Evolutionary conservation across 305 asterid species (phyloP).

Genomic region (Ajuga reptans): DNA sequence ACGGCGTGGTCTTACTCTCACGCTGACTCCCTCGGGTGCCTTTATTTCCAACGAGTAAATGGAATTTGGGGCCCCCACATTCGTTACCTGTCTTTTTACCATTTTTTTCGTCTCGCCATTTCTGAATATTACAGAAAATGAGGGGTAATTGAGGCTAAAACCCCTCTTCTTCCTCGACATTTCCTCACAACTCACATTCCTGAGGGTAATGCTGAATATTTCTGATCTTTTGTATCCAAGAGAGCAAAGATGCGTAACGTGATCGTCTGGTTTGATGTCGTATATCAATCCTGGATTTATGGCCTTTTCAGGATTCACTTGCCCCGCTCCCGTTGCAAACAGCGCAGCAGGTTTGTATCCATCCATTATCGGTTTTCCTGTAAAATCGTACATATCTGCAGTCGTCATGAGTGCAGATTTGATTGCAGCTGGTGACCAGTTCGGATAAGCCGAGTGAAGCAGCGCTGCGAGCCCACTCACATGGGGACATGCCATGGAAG

Average conservation of each 20-base stretch:
- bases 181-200: slow-evolving; percentile 68
- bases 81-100: slow-evolving; percentile 50
- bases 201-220: slow-evolving; percentile 64
- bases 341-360: slow-evolving; percentile 60
- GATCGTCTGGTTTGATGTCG: slow-evolving; percentile 55
- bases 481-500: slow-evolving; percentile 98
- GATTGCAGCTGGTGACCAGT: slow-evolving; percentile 78
- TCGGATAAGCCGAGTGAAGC: slow-evolving; percentile 57
- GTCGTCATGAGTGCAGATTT: slow-evolving; percentile 86
- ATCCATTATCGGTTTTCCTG: slow-evolving; percentile 71
- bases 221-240: slow-evolving; percentile 54
- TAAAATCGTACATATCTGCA: slow-evolving; percentile 52
- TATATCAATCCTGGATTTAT: slow-evolving; percentile 70
- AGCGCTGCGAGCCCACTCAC: slow-evolving; percentile 77
- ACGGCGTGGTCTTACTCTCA: slow-evolving; percentile 59
- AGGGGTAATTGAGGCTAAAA: slow-evolving; percentile 83
- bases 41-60: slow-evolving; percentile 48
- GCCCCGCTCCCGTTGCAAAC: slow-evolving; percentile 84
- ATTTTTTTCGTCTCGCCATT: slow-evolving; percentile 44
- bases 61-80: slow-evolving; percentile 65
- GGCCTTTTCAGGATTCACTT: slow-evolving; percentile 70
- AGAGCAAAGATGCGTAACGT: slow-evolving; percentile 62
- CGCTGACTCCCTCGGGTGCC: slow-evolving; percentile 69
- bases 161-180: slow-evolving; percentile 44
- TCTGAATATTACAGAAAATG: slow-evolving; percentile 56